Conservation (phyloP, 192 early-diverging fungal genomes). For the Backusella sp. region DNA sequence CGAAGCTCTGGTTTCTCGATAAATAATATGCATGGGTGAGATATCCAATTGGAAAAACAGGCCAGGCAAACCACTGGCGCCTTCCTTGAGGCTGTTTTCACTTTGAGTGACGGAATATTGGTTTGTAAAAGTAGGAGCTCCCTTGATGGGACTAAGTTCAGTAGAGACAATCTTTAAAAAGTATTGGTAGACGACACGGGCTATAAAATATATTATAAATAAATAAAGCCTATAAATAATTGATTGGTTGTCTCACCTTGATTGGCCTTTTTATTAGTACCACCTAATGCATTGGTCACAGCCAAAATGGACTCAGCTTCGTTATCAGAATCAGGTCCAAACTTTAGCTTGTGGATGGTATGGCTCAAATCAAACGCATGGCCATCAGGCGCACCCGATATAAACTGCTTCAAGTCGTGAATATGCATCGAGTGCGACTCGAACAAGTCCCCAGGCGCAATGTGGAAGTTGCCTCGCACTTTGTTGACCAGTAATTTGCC, state of each 20-base stretch:
- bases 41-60: constrained; percentile 94
- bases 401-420: constrained; percentile 71
- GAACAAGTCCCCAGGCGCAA: constrained; percentile 86
- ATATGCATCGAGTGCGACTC: constrained; percentile 69
- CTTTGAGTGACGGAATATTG: constrained; percentile 95
- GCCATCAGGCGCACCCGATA: constrained; percentile 36
- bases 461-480: constrained; percentile 91
- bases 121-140: constrained; percentile 76
- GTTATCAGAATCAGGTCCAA: constrained; percentile 55
- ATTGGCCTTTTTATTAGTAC: constrained; percentile 52
- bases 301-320: constrained; percentile 20
- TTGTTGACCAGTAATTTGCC: constrained; percentile 86
- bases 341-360: constrained; percentile 76
- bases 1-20: constrained; percentile 77
- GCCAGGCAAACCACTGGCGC: constrained; percentile 28
- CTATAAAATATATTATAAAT: constrained; percentile 26
- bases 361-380: constrained; percentile 81
- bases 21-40: constrained; percentile 93
- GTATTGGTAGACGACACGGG: constrained; percentile 80
- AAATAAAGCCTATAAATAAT: not conserved
- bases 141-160: constrained; percentile 68
- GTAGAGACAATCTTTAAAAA: constrained; percentile 94
- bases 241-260: constrained; percentile 36
- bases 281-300: constrained; percentile 66
- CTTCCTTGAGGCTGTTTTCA: constrained; percentile 53